Evolutionary conservation across 2,329 filamentous ascomycete species (phyloP).

Genomic region (Thielaviopsis punctulata): DNA sequence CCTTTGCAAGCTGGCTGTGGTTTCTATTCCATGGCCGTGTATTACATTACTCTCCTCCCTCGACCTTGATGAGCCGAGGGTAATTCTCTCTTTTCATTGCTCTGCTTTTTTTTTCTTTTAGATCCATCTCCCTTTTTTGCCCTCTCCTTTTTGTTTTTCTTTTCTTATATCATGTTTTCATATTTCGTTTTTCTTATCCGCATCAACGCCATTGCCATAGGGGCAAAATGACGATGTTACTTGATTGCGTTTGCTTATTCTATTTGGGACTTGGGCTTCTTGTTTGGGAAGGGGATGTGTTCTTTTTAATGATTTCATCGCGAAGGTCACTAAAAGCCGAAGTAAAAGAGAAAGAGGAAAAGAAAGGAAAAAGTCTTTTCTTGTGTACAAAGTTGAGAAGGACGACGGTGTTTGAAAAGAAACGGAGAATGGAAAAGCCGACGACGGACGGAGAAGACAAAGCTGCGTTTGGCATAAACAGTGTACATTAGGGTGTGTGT

Average conservation of each 20-base stretch:
- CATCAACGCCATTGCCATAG: background rate
- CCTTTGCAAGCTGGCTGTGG: background rate
- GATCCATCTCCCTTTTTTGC: constrained; percentile 1
- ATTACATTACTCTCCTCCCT: background rate
- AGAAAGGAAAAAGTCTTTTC: too few species aligned
- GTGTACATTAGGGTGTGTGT: constrained; percentile 13
- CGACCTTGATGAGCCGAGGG: background rate
- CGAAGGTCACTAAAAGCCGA: too few species aligned
- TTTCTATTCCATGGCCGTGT: background rate
- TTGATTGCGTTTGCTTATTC: background rate
- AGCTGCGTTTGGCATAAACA: constrained; percentile 3
- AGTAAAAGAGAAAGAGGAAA: too few species aligned
- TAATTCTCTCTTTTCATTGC: background rate
- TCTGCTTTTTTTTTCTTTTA: background rate
- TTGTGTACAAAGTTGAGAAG: background rate
- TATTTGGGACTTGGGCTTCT: background rate
- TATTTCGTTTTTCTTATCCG: background rate
- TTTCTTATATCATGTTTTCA: constrained; percentile 2
- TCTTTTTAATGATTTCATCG: too few species aligned
- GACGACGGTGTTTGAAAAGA: background rate
- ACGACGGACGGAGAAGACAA: background rate
- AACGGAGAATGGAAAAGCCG: constrained; percentile 1
- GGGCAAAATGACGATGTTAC: background rate
- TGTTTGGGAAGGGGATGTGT: background rate
- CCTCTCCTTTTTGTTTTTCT: constrained; percentile 4